Base-by-base conservation (phyloP, 139 green algal genomes). In the Gonium pectorale region DNA sequence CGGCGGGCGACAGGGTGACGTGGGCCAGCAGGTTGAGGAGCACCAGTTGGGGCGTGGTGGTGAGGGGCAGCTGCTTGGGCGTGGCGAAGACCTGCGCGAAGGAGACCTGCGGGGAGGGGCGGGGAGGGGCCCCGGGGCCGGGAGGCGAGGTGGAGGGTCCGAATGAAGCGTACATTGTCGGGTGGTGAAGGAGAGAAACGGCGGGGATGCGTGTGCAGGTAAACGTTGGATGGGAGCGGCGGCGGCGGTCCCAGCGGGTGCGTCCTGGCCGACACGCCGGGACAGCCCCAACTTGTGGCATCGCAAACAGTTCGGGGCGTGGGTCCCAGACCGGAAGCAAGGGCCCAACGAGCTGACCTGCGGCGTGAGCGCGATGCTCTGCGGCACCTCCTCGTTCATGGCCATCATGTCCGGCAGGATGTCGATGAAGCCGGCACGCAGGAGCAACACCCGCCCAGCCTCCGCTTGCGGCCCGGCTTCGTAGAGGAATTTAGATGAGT, bases 41-140 rank as follows among this genome's bases (percentile, higher is more conserved):
- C 26, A 69, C 73, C 17, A 81, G 73, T 54, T 69, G 54, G 3
- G 73, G 73, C 5, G 38, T 70, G 73, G 73, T 81, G 54, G 49
- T 43, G 46, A 81, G 73, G 52, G 73, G 73, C 54, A 81, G 37
- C 56, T 81, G 73, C 37, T 63, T 64, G 52, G 33, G 38, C 7
- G n/a, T 56, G 26, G 73, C 73, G 38, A 69, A 81, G 33, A 81
- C 56, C 40, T 81, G 73, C 37, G 41, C 38, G 37, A 81, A 81
- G 0, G 49, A 51, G 31, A 67, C 51, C 72, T 80, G 72, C 7
- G 62, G 7, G 71, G 11, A 26, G 40, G 29, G 19, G 51, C 5
- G 15, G 31, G 67, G 8, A 22, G 24, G 37, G 41, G 27, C n/a
- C n/a, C n/a, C n/a, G n/a, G n/a, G n/a, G n/a, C n/a, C n/a, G n/a